Evolutionary conservation across 1,284 basidiomycete genomes (phyloP), one percentile per base, ranked within the genome.

Genomic region (Hypsizygus ulmarius): DNA sequence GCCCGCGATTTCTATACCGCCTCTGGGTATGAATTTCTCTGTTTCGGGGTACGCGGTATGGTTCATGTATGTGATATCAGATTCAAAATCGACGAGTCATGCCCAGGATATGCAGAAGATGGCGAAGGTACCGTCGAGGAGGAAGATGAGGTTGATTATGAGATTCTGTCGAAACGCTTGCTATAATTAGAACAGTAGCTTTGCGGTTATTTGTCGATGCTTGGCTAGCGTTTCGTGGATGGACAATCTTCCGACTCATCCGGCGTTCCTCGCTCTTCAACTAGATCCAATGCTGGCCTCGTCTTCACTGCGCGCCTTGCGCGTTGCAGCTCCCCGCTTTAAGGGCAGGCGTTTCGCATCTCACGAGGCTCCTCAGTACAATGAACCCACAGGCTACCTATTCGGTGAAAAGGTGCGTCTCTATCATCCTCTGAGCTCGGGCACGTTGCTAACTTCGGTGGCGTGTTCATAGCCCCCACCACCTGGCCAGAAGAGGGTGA

Each of bases 341-440:
- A 53, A 55, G 48, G 57, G 68, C 49, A 70, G 64, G 52, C 78
- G 85, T 8, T 77, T 75, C 61, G 83, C 84, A 25, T 90, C 87
- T n/a, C 84, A 87, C 62, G 89, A 83, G 45, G 78, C 83, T 12
- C 86, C 87, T 6, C 82, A 85, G 47, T 94, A 84, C 69, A 93
- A 96, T 65, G 88, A 93, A 59, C 93, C 93, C 36, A 83, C 87
- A 5, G 93, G 93, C 16, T 87, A 82, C 66, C 66, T 97, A 52
- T 95, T 95, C 60, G 85, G 85, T 56, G 93, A 96, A 75, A 89
- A 91, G 81, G 93, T 93, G 60, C 44, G 77, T 64, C 30, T 37
- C 51, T 40, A 45, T 48, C 21, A 19, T 37, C 29, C 4, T 41
- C 30, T 19, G 30, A 14, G 32, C 16, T 25, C 47, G 14, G 39